Conservation (phyloP, 306 rosid species). For the Bauhinia variegata region DNA sequence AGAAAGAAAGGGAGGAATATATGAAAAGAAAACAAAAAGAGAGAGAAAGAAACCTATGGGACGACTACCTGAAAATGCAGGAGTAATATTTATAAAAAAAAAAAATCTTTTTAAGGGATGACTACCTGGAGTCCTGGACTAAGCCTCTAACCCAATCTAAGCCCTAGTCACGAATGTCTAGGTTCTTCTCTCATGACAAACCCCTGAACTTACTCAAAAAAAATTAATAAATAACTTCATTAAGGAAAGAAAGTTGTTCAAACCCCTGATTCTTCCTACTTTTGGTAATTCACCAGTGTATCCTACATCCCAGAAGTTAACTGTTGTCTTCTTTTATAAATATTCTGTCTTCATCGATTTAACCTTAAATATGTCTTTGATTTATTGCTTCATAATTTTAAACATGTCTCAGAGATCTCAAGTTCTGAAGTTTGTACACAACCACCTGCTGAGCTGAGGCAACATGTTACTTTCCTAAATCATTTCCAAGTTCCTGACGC, state of each 20-base stretch:
- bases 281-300: background rate
- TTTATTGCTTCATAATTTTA: slow-evolving; percentile 12
- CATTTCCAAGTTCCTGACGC: slow-evolving; percentile 77
- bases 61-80: background rate
- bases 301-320: too few species aligned
- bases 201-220: too few species aligned
- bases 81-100: background rate
- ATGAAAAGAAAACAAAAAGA: too few species aligned
- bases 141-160: slow-evolving; percentile 11
- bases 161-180: background rate
- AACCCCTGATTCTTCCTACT: too few species aligned
- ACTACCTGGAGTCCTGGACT: background rate
- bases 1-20: too few species aligned
- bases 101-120: background rate
- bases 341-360: background rate
- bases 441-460: slow-evolving; percentile 47
- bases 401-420: slow-evolving; percentile 54
- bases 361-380: background rate
- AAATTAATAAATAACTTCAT: background rate
- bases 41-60: background rate
- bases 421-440: slow-evolving; percentile 46
- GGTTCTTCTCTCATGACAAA: slow-evolving; percentile 5
- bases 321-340: background rate
- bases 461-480: slow-evolving; percentile 72
- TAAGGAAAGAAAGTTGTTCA: too few species aligned